Base-by-base conservation (phyloP, 495 filamentous ascomycete genomes). In the Venustampulla echinocandica region DNA sequence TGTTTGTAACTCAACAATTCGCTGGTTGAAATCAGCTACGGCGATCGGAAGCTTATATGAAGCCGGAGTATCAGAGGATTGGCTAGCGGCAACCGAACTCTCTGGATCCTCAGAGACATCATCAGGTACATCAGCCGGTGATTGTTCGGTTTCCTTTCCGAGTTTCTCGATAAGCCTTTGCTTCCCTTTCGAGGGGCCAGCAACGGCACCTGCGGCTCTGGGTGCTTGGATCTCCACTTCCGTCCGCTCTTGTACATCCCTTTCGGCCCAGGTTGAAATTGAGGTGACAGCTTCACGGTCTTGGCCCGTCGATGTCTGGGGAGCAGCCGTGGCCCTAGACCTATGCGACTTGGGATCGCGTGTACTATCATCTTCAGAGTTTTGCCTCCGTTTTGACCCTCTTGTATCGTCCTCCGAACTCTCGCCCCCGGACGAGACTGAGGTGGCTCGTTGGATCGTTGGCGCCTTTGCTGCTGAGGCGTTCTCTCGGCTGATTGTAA, bases 231-330 rank as follows among this genome's bases (percentile, higher is more conserved):
- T 46, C 17, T 52, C 38, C 14, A 36, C 17, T 24, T 56, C 38
- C 20, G 54, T 30, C 18, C 56, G 50, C 35, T 46, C 42, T 30
- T 62, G 55, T 38, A 57, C 50, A 43, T 65, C 65, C 45, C 58
- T 50, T 14, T 54, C 58, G 11, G 46, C 37, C 64, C 63, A 64
- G 25, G 58, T 64, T 27, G 57, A 64, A 4, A 65, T 60, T 38
- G 54, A n/a, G 38, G 51, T 62, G 34, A 53, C 38, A 18, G 49
- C 33, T 55, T 56, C 54, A 23, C 39, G 21, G 41, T 61, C 49
- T 45, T 41, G 48, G 32, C 23, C 41, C 23, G 54, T 42, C 2
- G 60, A 47, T 9, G 52, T 49, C 5, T 37, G 39, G 13, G 60
- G 55, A 1, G 49, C 41, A n/a, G 51, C 46, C 27, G 25, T 49